Percentiles rank a stretch among this genome's conserved stretches.
These are phyloP conservation scores for Plasmodium knowlesi DNA, from an alignment of 169 alveolate species.

Conservation along the genomic window DNA sequence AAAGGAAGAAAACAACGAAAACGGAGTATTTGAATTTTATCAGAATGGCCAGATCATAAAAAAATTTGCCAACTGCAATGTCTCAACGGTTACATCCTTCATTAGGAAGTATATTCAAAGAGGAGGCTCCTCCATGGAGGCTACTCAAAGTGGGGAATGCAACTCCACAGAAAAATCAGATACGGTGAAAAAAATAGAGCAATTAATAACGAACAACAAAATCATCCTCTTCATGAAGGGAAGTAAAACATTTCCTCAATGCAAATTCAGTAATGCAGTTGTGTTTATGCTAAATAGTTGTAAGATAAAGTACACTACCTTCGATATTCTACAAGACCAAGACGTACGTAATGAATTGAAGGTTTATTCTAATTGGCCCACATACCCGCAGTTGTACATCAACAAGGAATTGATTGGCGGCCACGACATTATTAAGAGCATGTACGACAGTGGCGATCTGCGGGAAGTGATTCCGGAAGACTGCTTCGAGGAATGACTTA, in stretches of 20 bases:
- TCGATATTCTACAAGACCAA: slow-evolving; percentile 89
- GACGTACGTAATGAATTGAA: slow-evolving; percentile 90
- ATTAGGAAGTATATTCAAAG: slow-evolving; percentile 6
- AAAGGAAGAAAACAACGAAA: not conserved
- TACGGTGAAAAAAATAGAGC: slow-evolving; percentile 25
- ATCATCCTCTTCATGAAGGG: slow-evolving; percentile 88
- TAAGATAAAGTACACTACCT: slow-evolving; percentile 82
- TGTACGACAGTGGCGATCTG: slow-evolving; percentile 79
- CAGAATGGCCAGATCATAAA: slow-evolving; percentile 12
- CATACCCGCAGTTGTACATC: slow-evolving; percentile 92
- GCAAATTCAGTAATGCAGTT: slow-evolving; percentile 86
- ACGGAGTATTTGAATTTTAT: slow-evolving; percentile 17
- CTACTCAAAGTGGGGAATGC: not conserved
- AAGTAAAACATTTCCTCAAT: slow-evolving; percentile 82
- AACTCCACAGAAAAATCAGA: not conserved
- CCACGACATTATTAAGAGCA: slow-evolving; percentile 84
- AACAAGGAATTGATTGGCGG: slow-evolving; percentile 85
- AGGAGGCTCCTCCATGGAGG: not conserved
- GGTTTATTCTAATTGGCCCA: slow-evolving; percentile 94
- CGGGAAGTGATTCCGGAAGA: slow-evolving; percentile 77
- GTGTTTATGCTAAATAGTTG: slow-evolving; percentile 80
- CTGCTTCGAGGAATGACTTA: slow-evolving; percentile 21
- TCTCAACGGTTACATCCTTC: slow-evolving; percentile 20
- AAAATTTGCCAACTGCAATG: slow-evolving; percentile 13
- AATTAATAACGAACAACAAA: slow-evolving; percentile 75